Evolutionary conservation across 1,139 yeast species (phyloP).

Genomic region (Cylindricascospora bacillispora): DNA sequence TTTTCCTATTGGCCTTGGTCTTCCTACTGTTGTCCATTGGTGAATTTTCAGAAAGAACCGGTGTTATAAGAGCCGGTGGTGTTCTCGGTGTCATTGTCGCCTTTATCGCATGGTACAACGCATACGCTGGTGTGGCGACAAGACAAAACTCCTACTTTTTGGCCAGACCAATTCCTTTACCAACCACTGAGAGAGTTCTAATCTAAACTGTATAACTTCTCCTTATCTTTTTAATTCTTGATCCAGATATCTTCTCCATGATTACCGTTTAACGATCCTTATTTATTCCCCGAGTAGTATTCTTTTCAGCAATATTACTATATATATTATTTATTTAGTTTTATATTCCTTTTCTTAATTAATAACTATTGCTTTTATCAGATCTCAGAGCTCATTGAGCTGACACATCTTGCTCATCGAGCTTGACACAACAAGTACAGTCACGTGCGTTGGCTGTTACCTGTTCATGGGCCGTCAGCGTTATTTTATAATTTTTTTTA

Average conservation of each 20-base stretch:
- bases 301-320: too few species aligned
- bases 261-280: neutral
- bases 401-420: too few species aligned
- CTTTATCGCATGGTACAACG: constrained; percentile 63
- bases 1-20: constrained; percentile 47
- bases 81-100: constrained; percentile 55
- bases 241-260: neutral
- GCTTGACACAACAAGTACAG: too few species aligned
- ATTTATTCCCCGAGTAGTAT: too few species aligned
- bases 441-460: too few species aligned
- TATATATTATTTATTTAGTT: too few species aligned
- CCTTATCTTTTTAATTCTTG: neutral
- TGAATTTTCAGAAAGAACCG: constrained; percentile 33
- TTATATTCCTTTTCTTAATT: too few species aligned
- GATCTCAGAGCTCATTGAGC: too few species aligned
- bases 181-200: constrained; percentile 18
- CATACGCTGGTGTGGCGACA: constrained; percentile 62
- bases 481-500: too few species aligned
- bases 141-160: constrained; percentile 48
- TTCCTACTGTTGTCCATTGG: constrained; percentile 56
- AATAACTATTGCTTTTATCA: too few species aligned
- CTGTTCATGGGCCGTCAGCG: too few species aligned
- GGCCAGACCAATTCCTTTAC: constrained; percentile 42
- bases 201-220: too few species aligned
- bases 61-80: constrained; percentile 47